phyloP scores from a whole-genome alignment of 1,284 basidiomycete genomes.

The Ustilago sp. region DNA sequence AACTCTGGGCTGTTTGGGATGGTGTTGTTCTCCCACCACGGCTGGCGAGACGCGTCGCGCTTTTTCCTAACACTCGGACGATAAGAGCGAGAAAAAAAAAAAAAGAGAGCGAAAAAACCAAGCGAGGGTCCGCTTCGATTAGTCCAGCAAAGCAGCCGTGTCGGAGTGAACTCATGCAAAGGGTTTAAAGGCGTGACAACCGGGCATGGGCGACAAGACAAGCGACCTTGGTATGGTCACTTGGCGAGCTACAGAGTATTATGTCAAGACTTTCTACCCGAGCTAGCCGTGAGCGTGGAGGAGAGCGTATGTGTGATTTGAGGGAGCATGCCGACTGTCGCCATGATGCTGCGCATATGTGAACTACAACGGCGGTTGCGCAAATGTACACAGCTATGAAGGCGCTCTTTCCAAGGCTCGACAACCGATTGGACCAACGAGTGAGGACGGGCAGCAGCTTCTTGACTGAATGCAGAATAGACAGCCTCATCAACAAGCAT shows the following conservation, averaged over 20 bases:
- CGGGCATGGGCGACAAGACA: slow-evolving; percentile 5
- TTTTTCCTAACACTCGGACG: background rate
- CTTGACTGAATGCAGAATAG: background rate
- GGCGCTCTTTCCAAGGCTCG: background rate
- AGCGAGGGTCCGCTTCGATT: background rate
- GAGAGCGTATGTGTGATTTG: too few relatives aligned
- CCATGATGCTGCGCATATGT: background rate
- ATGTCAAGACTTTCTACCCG: slow-evolving; percentile 1
- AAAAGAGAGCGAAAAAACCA: background rate
- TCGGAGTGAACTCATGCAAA: background rate
- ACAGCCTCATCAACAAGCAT: background rate
- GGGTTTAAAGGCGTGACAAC: slow-evolving; percentile 8
- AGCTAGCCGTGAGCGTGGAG: background rate
- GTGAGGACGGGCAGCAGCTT: slow-evolving; percentile 1
- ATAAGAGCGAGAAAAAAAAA: background rate
- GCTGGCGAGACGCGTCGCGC: background rate
- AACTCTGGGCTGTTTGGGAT: background rate
- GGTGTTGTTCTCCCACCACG: slow-evolving; percentile 1
- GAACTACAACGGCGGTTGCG: background rate
- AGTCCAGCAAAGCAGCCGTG: background rate
- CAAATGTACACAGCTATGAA: background rate
- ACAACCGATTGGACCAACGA: slow-evolving; percentile 2
- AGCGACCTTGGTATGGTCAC: background rate
- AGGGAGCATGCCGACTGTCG: background rate
- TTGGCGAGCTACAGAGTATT: background rate